Evolutionary conservation across 345 rosid species (phyloP), one percentile per base, ranked within the genome.

Genomic region (Salix viminalis): DNA sequence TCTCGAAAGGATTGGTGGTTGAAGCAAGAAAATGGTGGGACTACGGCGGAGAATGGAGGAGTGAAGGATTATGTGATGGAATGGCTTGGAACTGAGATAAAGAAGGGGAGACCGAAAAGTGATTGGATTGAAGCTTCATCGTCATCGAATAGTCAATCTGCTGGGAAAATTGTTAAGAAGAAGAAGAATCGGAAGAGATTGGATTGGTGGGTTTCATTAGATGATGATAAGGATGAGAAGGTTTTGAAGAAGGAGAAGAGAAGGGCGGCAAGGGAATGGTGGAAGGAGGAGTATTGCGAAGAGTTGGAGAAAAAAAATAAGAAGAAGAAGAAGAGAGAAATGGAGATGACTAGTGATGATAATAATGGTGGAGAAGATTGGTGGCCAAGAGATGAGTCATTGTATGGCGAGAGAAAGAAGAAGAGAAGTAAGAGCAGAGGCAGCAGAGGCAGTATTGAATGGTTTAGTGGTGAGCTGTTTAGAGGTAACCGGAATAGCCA

Each of bases 211-310:
- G 87, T 83, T 58, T 87, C 95, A 0, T 74, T 95, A 79, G 95
- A 92, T 15, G 97, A 93, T 8, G 94, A 88, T 71, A 85, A 86
- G 77, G 90, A 87, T 4, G 82, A 54, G 68, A 89, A 80, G 81
- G 78, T 72, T 69, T 61, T 72, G 15, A 90, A 87, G 83, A 88
- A 81, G 81, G 92, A 89, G 78, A 91, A 85, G 87, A 79, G 89
- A 73, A 87, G 91, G 85, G 91, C 85, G 46, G 91, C 96, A 4
- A 91, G 99, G 81, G 94, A 95, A 75, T 95, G 99, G 99, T 95
- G 99, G 99, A 93, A 87, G 75, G 97, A 95, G 76, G 97, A 95
- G 88, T 90, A 95, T 21, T 84, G 94, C 21, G 97, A 92, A 76
- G 97, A 92, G 66, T 82, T 92, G 1, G 89, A 89, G 7, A 89